Evolutionary conservation across 345 rosid species (phyloP).

Genomic region (Eucalyptus virginea): DNA sequence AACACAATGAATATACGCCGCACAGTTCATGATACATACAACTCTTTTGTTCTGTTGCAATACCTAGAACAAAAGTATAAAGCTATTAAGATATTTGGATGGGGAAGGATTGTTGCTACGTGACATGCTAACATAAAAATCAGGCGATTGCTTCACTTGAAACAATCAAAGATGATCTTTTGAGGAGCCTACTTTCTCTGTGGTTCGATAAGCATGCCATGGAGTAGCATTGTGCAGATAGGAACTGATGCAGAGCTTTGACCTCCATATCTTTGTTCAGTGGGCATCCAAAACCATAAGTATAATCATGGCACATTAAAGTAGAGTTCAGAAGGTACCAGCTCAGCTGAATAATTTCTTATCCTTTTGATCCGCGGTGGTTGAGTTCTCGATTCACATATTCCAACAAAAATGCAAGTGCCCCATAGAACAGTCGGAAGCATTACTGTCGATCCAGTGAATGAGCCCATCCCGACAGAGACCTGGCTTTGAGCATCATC

Average conservation of each 20-base stretch:
- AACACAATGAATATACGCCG: too few species aligned
- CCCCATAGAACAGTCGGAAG: conserved; percentile 28
- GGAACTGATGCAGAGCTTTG: neutral
- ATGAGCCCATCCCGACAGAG: conserved; percentile 17
- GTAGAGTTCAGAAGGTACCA: neutral
- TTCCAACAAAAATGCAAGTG: conserved; percentile 15
- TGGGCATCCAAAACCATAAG: neutral
- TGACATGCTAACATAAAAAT: neutral
- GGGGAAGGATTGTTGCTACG: neutral
- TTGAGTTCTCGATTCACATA: neutral
- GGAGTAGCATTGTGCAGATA: neutral
- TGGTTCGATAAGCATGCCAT: neutral
- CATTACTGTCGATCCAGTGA: conserved; percentile 22
- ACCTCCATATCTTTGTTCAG: neutral
- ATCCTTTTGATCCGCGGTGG: neutral
- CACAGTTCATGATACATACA: too few species aligned
- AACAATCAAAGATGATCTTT: neutral
- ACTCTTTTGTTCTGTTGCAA: neutral
- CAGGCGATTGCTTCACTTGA: neutral
- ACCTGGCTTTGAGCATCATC: conserved; percentile 20
- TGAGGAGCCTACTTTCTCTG: neutral
- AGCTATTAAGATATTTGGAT: neutral
- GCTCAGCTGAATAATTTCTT: conserved; percentile 5
- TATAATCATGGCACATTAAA: neutral
- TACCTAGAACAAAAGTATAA: neutral